Evolutionary conservation across 225 moss, liverwort and hornwort species (phyloP), one percentile per base, ranked within the genome.

Genomic region (Anthoceros angustus): DNA sequence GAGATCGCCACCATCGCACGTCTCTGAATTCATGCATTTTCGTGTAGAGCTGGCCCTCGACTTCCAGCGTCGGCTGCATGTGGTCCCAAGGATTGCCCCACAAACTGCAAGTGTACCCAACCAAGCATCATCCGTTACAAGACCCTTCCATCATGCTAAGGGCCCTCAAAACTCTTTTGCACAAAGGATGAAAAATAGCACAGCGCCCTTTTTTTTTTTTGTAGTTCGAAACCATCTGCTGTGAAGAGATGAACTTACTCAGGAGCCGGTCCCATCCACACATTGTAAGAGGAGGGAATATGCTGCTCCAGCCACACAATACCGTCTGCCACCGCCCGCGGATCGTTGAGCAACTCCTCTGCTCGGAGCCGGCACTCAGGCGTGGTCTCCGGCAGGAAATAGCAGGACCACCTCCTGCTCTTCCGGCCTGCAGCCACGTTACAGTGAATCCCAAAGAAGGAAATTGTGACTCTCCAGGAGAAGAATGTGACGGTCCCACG

Each of bases 51-150:
- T 0, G 21, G 41, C 66, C 14, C 10, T 72, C 64, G 32, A 78
- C 63, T 41, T 81, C 81, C 66, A 66, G 66, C 39, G 75, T 78
- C 62, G 81, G 69, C 46, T 81, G 78, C 73, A 78, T 81, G 39
- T 64, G 40, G 25, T 72, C 42, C 78, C 81, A 81, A n/a, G 75
- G 75, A 62, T 78, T 69, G 62, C 73, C 69, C 78, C 71, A 81
- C 32, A 62, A 71, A 61, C 78, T 81, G 55, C n/a, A 15, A 32
- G 32, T 32, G 32, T 32, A 32, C 4, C 32, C 32, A 32, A 4
- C 32, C 32, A 1, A 4, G 32, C 32, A 32, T 32, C 32, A 4
- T 32, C 32, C 32, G 32, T 32, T 32, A 32, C 32, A 32, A 32
- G 4, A 32, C 32, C 32, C 32, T 32, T 1, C 32, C 32, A 32